Evolutionary conservation across 352 stramenopile species (phyloP), one percentile per base, ranked within the genome.

Genomic region (Aphanomyces astaci): DNA sequence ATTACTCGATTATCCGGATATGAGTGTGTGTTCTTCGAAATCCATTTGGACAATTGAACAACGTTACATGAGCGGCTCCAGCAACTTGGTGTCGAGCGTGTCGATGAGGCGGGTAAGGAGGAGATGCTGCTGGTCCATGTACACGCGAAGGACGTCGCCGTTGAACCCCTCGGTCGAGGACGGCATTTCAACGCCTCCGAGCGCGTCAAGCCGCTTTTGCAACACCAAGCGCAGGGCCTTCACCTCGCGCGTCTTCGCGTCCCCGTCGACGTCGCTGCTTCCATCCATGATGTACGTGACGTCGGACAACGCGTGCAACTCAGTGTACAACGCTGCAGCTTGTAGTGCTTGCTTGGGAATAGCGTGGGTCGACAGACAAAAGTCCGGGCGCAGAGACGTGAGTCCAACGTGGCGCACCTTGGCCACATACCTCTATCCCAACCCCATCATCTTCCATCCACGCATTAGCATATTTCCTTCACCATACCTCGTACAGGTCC

Each of bases 331-430:
- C 7, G 54, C 54, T 1, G 54, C 54, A 5, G 19, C 32, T 25
- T 28, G 30, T 5, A 66, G 36, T 11, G 28, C 31, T 19, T 36
- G 7, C 22, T 55, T 59, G 2, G 60, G 31, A 3, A 66, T 31
- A 3, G 56, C 9, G 5, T n/a, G 45, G n/a, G 13, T 22, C 31
- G 24, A 28, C 24, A 86, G 68, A 36, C 78, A 86, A 22, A 82
- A 48, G 40, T 85, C 76, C 2, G 78, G 72, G 1, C 67, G 78
- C 75, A 71, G 77, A 1, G 75, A 80, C 24, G 66, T 71, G 27
- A 83, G 31, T 22, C 72, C 56, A 3, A 80, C 54, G 4, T 67
- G 45, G 33, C 78, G 27, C 3, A 63, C 46, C 24, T 51, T 66
- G 0, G 72, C 55, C 0, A 49, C 28, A 11, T 66, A 62, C 15